Evolutionary conservation across 495 filamentous ascomycete species (phyloP).

Genomic region (Daldinia childiae): DNA sequence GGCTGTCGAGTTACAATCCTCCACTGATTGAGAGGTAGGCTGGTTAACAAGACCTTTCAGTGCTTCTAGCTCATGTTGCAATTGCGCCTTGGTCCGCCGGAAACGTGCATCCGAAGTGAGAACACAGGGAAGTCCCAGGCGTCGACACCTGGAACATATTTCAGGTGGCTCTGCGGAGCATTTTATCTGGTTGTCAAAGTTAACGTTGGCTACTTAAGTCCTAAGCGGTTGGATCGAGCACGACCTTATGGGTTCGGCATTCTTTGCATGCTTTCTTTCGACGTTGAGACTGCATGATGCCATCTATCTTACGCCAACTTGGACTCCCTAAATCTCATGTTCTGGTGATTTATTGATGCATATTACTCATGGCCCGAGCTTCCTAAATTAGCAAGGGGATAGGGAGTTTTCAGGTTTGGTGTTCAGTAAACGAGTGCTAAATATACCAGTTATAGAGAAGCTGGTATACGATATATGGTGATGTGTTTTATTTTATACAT

Average conservation of each 20-base stretch:
- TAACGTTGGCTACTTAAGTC: not conserved
- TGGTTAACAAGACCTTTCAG: not conserved
- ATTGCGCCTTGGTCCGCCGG: not conserved
- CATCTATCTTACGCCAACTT: too few species aligned
- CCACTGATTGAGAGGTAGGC: not conserved
- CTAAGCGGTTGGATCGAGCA: not conserved
- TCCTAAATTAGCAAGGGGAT: too few species aligned
- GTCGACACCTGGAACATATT: not conserved
- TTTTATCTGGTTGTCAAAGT: not conserved
- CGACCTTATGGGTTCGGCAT: not conserved
- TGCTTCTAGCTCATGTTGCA: not conserved
- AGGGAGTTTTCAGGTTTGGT: too few species aligned
- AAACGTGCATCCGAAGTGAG: not conserved
- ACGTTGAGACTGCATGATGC: not conserved
- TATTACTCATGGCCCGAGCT: too few species aligned
- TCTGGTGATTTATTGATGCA: too few species aligned
- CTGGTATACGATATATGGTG: too few species aligned
- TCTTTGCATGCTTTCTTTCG: conserved; percentile 1
- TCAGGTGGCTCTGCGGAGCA: not conserved
- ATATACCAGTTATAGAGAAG: too few species aligned
- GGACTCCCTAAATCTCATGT: too few species aligned
- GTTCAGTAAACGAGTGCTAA: too few species aligned
- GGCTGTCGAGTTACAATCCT: not conserved
- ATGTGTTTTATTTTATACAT: not conserved
- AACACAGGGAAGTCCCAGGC: not conserved